Conservation (phyloP, 768 basidiomycete species). For the Mycena belliarum region DNA sequence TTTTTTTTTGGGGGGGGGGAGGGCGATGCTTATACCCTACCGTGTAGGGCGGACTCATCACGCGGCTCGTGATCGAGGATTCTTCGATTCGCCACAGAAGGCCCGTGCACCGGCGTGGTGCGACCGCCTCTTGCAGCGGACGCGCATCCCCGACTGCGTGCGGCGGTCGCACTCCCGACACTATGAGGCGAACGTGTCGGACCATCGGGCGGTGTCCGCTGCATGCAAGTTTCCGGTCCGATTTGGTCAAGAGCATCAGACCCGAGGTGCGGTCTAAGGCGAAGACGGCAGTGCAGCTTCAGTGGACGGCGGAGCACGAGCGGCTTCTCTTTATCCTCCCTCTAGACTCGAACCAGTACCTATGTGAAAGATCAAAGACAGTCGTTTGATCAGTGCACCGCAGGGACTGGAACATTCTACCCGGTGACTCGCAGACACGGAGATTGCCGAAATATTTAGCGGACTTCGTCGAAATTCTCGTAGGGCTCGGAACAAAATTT, state of each 20-base stretch:
- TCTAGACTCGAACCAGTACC: background rate
- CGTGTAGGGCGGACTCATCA: constrained; percentile 73
- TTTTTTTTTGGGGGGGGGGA: too few relatives aligned
- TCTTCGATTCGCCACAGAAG: constrained; percentile 89
- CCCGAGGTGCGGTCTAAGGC: constrained; percentile 57
- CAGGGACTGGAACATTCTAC: too few relatives aligned
- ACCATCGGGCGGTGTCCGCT: constrained; percentile 88
- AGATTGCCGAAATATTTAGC: too few relatives aligned
- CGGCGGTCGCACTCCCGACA: constrained; percentile 69
- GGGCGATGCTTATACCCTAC: too few relatives aligned
- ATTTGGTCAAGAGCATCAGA: constrained; percentile 75
- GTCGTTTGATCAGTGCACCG: too few relatives aligned
- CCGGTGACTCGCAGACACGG: too few relatives aligned
- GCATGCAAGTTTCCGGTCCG: constrained; percentile 69
- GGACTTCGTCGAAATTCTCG: too few relatives aligned
- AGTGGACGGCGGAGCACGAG: constrained; percentile 54
- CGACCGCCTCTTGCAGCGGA: constrained; percentile 86
- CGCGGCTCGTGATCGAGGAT: constrained; percentile 87
- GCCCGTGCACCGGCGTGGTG: constrained; percentile 93
- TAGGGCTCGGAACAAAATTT: too few relatives aligned
- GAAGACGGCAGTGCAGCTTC: constrained; percentile 53
- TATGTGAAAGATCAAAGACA: too few relatives aligned
- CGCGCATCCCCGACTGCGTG: constrained; percentile 57
- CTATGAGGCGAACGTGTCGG: constrained; percentile 86
- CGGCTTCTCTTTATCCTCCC: constrained; percentile 34